Evolutionary conservation across 1,284 basidiomycete species (phyloP), one percentile per base, ranked within the genome.

Genomic region (Psilocybe mexicana): DNA sequence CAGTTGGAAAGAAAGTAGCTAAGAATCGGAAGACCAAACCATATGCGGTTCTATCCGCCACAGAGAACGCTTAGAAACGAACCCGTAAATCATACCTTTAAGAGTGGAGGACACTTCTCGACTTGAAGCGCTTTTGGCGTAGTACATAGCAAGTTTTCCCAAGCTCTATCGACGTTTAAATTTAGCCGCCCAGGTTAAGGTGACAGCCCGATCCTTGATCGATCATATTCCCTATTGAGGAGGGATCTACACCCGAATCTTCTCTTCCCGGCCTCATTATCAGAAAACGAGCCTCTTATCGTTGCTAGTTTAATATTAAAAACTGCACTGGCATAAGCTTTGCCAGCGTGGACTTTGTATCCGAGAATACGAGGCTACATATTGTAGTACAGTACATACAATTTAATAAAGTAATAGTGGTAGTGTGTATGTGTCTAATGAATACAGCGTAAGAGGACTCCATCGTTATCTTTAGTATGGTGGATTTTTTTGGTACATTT

Each of bases 231-330:
- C 54, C 43, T 43, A 54, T 65, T 59, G 55, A 56, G 63, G 40
- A 58, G 40, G 58, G 62, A 65, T 65, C 63, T 65, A 59, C 61
- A 55, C 23, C 38, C 51, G 57, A 63, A 60, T 62, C 59, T 59
- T 62, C 25, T 40, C 26, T 48, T 30, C 12, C 38, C 43, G 30
- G 51, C 48, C 43, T 30, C 38, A 43, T 23, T 43, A 43, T 48
- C 30, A 14, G 12, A 33, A 35, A 48, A 30, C 8, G 30, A 8
- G 30, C 14, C 45, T 23, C 40, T 12, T 48, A 8, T 35, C 30
- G 25, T 38, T 18, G 26, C 30, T 26, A 28, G 33, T 36, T 25
- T 36, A 25, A 30, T 47, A 40, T 18, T 28, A n/a, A 43, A 3
- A 24, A 40, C 46, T 25, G 42, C 18, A 24, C 24, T 33, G 5